phyloP scores from a whole-genome alignment of 192 early-diverging fungal genomes.

The Geranomyces variabilis region DNA sequence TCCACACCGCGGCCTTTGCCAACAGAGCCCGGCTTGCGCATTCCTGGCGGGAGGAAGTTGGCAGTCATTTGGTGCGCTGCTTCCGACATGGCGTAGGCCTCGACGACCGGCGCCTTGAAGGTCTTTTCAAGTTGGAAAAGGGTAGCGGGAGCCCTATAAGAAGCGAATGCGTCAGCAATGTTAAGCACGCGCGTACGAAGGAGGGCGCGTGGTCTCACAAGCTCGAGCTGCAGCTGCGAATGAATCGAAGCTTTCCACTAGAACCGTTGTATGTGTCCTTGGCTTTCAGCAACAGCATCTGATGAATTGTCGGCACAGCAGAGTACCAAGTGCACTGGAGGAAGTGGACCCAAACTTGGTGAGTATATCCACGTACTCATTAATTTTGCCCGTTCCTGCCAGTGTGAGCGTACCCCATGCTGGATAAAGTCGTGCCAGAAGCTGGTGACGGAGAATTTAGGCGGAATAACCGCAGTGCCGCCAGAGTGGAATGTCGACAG shows the following conservation, averaged over 20 bases:
- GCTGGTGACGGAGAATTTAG: constrained; percentile 66
- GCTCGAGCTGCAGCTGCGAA: constrained; percentile 79
- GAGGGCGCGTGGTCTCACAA: constrained; percentile 33
- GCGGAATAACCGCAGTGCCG: constrained; percentile 70
- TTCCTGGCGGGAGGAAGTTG: constrained; percentile 69
- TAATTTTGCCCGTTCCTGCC: no score
- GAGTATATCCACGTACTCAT: no score
- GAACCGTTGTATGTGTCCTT: constrained; percentile 21
- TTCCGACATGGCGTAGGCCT: constrained; percentile 88
- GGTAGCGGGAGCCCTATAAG: constrained; percentile 50
- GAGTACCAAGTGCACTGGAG: constrained; percentile 43
- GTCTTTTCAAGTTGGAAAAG: constrained; percentile 66
- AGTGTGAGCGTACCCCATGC: constrained; percentile 39
- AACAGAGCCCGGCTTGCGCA: constrained; percentile 78
- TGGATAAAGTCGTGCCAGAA: constrained; percentile 79
- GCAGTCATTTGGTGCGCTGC: constrained; percentile 88
- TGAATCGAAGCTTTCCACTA: constrained; percentile 64
- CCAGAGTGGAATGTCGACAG: constrained; percentile 72
- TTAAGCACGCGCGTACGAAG: not conserved
- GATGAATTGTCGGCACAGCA: constrained; percentile 82
- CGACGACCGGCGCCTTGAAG: constrained; percentile 74
- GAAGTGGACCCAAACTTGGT: no score
- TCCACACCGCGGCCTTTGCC: constrained; percentile 77
- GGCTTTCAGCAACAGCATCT: constrained; percentile 66
- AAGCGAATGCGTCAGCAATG: no score